Evolutionary conservation across 495 filamentous ascomycete genomes (phyloP).

Genomic region (Penicillium canescens): DNA sequence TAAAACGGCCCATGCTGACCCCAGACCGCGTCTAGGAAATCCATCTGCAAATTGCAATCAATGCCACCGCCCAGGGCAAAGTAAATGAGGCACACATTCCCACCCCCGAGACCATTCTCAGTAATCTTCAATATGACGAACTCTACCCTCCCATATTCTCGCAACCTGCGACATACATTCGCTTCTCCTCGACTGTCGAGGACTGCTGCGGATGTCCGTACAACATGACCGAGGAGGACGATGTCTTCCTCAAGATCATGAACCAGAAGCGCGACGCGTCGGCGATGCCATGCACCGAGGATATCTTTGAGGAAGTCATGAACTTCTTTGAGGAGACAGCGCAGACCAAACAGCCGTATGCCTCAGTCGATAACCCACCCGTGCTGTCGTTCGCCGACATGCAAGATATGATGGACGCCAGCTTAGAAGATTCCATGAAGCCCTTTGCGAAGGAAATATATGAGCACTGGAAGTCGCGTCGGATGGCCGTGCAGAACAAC

Average conservation of each 20-base stretch:
- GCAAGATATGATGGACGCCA: constrained; percentile 72
- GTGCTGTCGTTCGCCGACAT: constrained; percentile 80
- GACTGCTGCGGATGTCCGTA: constrained; percentile 86
- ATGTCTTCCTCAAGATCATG: constrained; percentile 76
- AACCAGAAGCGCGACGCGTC: constrained; percentile 70
- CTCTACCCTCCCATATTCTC: constrained; percentile 78
- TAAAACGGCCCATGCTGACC: constrained; percentile 11
- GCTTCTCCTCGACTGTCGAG: constrained; percentile 97
- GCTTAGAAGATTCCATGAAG: constrained; percentile 63
- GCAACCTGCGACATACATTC: constrained; percentile 90
- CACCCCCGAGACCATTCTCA: constrained; percentile 77
- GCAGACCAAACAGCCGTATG: constrained; percentile 77
- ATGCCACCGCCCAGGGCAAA: constrained; percentile 73
- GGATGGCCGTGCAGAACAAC: constrained; percentile 63
- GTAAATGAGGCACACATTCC: constrained; percentile 76
- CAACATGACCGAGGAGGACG: constrained; percentile 90
- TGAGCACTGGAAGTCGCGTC: constrained; percentile 81
- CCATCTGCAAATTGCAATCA: constrained; percentile 93
- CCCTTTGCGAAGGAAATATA: constrained; percentile 84
- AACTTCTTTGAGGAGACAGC: constrained; percentile 90
- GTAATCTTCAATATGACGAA: constrained; percentile 78
- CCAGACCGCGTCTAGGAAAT: constrained; percentile 70
- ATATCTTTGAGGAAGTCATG: constrained; percentile 93
- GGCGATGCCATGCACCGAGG: constrained; percentile 68
- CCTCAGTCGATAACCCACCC: constrained; percentile 80